Conservation (phyloP, 2,329 filamentous ascomycete species). For the Bipolaris zeicola region DNA sequence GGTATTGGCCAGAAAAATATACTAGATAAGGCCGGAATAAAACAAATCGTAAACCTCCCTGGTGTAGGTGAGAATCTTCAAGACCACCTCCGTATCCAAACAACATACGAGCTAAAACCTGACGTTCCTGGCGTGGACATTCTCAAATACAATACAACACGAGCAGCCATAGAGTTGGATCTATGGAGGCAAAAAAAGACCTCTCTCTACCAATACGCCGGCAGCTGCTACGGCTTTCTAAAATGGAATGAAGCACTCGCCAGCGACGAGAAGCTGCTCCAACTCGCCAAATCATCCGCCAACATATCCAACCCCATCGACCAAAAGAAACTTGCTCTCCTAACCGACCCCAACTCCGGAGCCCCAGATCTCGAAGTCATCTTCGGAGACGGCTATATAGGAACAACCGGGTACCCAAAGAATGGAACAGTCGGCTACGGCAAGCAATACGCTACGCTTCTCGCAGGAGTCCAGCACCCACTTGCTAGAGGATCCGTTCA, state of each 20-base stretch:
- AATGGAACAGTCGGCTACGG: conserved; percentile 29
- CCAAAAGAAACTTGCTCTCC: conserved; percentile 39
- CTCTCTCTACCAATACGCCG: conserved; percentile 49
- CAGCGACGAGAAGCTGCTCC: conserved; percentile 20
- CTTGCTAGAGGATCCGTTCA: conserved; percentile 31
- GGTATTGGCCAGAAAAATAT: conserved; percentile 24
- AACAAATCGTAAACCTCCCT: conserved; percentile 19
- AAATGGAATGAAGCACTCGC: conserved; percentile 50
- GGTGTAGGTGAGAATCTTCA: conserved; percentile 37
- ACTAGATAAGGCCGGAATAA: conserved; percentile 19
- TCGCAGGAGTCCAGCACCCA: conserved; percentile 41
- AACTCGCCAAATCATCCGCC: conserved; percentile 19
- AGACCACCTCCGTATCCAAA: conserved; percentile 25
- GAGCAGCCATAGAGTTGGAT: conserved; percentile 48
- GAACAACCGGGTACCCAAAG: conserved; percentile 42
- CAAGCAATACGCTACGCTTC: conserved; percentile 33
- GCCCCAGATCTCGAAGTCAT: conserved; percentile 52
- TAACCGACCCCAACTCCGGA: conserved; percentile 27
- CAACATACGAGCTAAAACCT: conserved; percentile 25
- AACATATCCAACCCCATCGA: conserved; percentile 19
- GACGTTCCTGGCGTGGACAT: conserved; percentile 24
- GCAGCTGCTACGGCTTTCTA: conserved; percentile 49
- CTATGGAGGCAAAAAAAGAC: conserved; percentile 38
- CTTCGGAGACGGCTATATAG: conserved; percentile 53
- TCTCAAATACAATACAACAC: conserved; percentile 30